These are phyloP conservation scores for Urochloa ruziziensis DNA, from an alignment of 176 grass and related monocot genomes.

Conservation along the genomic window DNA sequence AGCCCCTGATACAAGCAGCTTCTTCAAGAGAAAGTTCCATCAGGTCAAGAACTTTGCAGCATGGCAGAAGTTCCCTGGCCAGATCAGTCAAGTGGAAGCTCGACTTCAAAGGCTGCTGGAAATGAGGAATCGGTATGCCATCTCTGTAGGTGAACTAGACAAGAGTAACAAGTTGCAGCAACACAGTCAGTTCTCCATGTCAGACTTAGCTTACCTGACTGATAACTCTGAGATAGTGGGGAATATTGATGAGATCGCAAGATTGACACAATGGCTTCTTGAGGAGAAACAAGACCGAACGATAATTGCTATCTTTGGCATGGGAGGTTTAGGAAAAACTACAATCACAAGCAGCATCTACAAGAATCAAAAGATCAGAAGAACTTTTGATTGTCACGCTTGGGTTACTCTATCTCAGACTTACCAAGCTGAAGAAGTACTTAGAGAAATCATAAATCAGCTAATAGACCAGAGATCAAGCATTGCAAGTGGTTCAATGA, in stretches of 20 bases:
- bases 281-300: constrained; percentile 5
- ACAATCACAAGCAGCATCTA: constrained; percentile 12
- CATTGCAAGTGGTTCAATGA: not conserved
- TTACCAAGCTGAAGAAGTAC: constrained; percentile 9
- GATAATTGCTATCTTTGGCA: constrained; percentile 32
- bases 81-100: constrained; percentile 17
- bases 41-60: constrained; percentile 5
- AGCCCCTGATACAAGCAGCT: too few species aligned
- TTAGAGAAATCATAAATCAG: constrained; percentile 22
- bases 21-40: too few species aligned
- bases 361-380: not conserved
- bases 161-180: not conserved
- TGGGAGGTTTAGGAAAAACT: constrained; percentile 52
- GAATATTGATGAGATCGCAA: not conserved
- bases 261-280: not conserved
- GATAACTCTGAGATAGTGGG: constrained; percentile 27
- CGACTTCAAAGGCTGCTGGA: constrained; percentile 1
- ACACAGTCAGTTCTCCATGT: not conserved
- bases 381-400: constrained; percentile 1
- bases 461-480: not conserved
- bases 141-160: not conserved
- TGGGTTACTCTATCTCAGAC: constrained; percentile 22
- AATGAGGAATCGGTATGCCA: constrained; percentile 29
- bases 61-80: constrained; percentile 2
- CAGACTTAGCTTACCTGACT: not conserved